Conservation (phyloP, 371 early-diverging fungal species). For the Syncephalastrum monosporum region DNA sequence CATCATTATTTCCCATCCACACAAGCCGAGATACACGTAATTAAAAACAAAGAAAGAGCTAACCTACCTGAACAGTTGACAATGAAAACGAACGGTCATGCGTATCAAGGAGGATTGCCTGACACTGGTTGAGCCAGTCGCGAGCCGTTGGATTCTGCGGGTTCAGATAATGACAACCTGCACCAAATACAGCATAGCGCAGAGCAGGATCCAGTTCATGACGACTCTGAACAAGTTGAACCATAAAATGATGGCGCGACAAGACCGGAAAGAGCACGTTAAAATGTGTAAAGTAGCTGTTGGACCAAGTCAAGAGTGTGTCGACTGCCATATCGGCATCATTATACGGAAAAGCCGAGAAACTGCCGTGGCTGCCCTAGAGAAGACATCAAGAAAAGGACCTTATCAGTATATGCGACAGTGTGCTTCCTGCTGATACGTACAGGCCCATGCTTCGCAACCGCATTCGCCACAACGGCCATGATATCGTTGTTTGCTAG, state of each 20-base stretch:
- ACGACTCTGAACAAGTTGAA: conserved; percentile 17
- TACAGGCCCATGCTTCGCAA: conserved; percentile 25
- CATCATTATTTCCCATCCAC: no score
- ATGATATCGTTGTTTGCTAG: conserved; percentile 7
- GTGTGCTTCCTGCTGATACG: conserved; percentile 13
- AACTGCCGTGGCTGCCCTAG: conserved; percentile 38
- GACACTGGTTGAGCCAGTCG: conserved; percentile 7
- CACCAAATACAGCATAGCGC: conserved; percentile 31
- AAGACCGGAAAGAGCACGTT: conserved; percentile 45
- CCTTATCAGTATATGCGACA: conserved; percentile 32
- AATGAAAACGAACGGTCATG: background rate
- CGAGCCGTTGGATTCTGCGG: conserved; percentile 4
- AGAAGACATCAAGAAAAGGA: conserved; percentile 31
- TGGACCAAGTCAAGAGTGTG: conserved; percentile 19
- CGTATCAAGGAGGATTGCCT: background rate
- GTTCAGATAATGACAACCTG: conserved; percentile 29
- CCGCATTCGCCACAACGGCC: conserved; percentile 1
- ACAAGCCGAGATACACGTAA: background rate
- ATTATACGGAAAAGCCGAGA: conserved; percentile 14
- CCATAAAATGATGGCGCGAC: conserved; percentile 31
- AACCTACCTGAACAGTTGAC: conserved; percentile 5
- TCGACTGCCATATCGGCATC: conserved; percentile 10
- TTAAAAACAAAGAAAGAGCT: conserved; percentile 4
- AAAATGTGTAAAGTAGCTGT: conserved; percentile 36
- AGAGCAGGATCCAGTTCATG: conserved; percentile 24